phyloP scores from a whole-genome alignment of 129 eudicot genomes.

The Deinandra increscens region DNA sequence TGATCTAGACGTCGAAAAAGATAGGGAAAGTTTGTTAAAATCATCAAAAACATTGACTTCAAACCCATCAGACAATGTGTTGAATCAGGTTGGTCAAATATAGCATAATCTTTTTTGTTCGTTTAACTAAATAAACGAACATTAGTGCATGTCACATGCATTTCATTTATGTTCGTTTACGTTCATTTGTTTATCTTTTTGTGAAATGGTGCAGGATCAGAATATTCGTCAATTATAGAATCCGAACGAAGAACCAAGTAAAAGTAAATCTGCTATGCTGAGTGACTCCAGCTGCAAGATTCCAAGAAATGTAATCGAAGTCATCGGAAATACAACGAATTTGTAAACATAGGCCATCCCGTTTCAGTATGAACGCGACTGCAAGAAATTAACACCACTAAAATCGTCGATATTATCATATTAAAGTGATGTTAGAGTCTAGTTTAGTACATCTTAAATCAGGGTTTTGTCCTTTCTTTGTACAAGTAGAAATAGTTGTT shows the following conservation, averaged over 20 bases:
- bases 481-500: neutral
- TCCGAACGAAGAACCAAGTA: neutral
- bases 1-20: slow-evolving; percentile 37
- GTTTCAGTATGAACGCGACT: neutral
- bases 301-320: neutral
- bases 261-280: slow-evolving; percentile 10
- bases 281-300: too few species aligned
- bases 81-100: slow-evolving; percentile 12
- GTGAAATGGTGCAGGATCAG: slow-evolving; percentile 19
- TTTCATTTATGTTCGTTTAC: neutral
- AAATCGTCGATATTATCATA: neutral
- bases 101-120: too few species aligned
- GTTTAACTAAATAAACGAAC: too few species aligned
- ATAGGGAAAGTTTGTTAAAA: slow-evolving; percentile 22
- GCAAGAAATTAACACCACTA: neutral
- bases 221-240: neutral
- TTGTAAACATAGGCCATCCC: slow-evolving; percentile 6
- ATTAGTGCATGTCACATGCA: too few species aligned
- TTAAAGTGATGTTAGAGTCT: slow-evolving; percentile 15
- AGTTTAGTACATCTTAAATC: slow-evolving; percentile 12
- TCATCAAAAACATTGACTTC: slow-evolving; percentile 20
- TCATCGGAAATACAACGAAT: neutral
- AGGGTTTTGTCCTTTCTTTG: neutral
- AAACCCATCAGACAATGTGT: neutral
- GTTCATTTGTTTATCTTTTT: neutral